These are phyloP conservation scores for Pyrenula aspistea DNA, from an alignment of 495 filamentous ascomycete species.

Conservation along the genomic window DNA sequence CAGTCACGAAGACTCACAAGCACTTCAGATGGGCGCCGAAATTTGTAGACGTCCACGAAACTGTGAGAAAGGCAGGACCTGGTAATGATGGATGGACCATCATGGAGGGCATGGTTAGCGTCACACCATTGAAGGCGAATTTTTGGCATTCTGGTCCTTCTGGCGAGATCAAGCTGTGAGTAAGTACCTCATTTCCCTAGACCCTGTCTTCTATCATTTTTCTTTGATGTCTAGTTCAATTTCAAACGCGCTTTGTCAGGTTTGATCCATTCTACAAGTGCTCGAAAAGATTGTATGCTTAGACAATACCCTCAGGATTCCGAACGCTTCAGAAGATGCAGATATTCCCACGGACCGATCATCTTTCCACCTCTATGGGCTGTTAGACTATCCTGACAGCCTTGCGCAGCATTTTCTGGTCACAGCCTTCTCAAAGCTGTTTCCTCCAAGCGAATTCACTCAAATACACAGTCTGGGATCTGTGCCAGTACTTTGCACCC, in stretches of 20 bases:
- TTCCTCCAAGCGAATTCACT: not conserved
- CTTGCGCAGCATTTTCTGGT: not conserved
- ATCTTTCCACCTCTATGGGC: not conserved
- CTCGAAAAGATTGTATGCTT: too few relatives aligned
- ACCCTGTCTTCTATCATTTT: not conserved
- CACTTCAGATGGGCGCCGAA: conserved; percentile 92
- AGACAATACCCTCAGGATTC: too few relatives aligned
- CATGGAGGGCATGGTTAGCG: conserved; percentile 75
- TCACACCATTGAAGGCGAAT: conserved; percentile 84
- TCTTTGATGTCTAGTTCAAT: too few relatives aligned
- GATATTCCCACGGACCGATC: not conserved
- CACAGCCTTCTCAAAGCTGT: not conserved
- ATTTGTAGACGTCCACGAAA: conserved; percentile 74
- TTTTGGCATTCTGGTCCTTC: conserved; percentile 68
- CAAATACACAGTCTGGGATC: not conserved
- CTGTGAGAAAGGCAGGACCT: conserved; percentile 63
- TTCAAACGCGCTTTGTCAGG: too few relatives aligned
- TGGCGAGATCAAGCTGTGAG: conserved; percentile 85
- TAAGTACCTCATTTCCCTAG: conserved; percentile 15
- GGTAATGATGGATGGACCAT: conserved; percentile 96
- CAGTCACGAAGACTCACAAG: conserved; percentile 48
- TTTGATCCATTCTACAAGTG: too few relatives aligned
- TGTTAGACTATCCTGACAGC: not conserved
- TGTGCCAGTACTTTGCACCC: not conserved
- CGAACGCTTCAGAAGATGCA: too few relatives aligned